Evolutionary conservation across 768 basidiomycete genomes (phyloP).

Genomic region (button mushroom (Agaricus bisporus)): DNA sequence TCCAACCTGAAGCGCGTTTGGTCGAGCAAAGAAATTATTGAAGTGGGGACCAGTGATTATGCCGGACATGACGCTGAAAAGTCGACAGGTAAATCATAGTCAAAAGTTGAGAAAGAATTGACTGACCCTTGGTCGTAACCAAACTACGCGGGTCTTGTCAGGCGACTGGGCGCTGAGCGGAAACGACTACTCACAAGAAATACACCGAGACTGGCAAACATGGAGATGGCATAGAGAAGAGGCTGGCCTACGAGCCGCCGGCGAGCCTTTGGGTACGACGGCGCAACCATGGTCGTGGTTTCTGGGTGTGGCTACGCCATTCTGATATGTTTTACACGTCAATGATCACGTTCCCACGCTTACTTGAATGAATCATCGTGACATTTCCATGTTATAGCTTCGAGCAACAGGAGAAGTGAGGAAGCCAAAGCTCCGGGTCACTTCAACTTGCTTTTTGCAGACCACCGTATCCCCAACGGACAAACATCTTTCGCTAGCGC

Average conservation of each 20-base stretch:
- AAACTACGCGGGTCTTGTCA: slow-evolving; percentile 35
- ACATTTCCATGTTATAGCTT: too few relatives aligned
- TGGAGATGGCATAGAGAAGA: slow-evolving; percentile 64
- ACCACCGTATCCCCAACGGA: too few relatives aligned
- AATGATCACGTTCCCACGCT: too few relatives aligned
- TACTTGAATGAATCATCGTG: too few relatives aligned
- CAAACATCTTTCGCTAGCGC: too few relatives aligned
- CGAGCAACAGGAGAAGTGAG: too few relatives aligned
- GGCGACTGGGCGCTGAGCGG: slow-evolving; percentile 5
- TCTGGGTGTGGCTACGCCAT: too few relatives aligned
- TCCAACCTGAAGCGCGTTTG: slow-evolving; percentile 60
- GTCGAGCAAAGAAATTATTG: slow-evolving; percentile 67
- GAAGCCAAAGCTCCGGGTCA: too few relatives aligned
- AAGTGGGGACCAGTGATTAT: slow-evolving; percentile 84
- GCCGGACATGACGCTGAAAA: slow-evolving; percentile 68
- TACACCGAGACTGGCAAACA: slow-evolving; percentile 73
- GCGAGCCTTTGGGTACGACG: too few relatives aligned
- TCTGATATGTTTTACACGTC: too few relatives aligned
- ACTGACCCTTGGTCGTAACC: slow-evolving; percentile 75
- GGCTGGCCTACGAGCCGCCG: slow-evolving; percentile 16
- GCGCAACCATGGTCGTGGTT: too few relatives aligned
- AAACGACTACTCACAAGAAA: slow-evolving; percentile 52
- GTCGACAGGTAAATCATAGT: slow-evolving; percentile 7
- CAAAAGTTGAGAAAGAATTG: not conserved
- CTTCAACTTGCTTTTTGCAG: too few relatives aligned